Evolutionary conservation across 2,329 filamentous ascomycete species (phyloP).

Genomic region (Fusarium solani-melongenae): DNA sequence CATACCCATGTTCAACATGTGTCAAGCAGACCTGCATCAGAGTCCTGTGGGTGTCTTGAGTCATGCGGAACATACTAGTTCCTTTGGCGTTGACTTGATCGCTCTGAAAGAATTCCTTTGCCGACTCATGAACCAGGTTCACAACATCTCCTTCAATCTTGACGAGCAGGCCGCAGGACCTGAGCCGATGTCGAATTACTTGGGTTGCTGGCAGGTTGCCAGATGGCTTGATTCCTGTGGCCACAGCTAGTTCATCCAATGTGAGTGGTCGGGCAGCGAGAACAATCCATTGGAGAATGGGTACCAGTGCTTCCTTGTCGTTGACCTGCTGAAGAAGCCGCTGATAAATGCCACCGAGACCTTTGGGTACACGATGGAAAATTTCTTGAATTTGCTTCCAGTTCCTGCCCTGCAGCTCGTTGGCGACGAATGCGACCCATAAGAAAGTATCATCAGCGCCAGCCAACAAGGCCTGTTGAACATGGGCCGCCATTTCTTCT

Average conservation of each 20-base stretch:
- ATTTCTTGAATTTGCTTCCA: background rate
- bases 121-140: background rate
- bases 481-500: background rate
- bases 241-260: background rate
- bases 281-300: background rate
- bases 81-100: background rate
- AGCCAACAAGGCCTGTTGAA: background rate
- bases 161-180: background rate
- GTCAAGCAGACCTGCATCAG: background rate
- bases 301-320: background rate
- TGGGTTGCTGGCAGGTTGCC: background rate
- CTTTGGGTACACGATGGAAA: background rate
- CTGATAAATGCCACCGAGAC: background rate
- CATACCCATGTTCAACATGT: background rate
- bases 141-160: background rate
- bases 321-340: background rate
- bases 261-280: background rate
- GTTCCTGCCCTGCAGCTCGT: background rate
- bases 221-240: background rate
- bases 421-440: background rate
- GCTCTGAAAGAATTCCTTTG: background rate
- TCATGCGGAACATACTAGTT: background rate
- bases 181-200: background rate
- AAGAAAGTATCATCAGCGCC: slow-evolving; percentile 1
- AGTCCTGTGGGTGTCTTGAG: background rate